Evolutionary conservation across 2,329 filamentous ascomycete species (phyloP).

Genomic region (Fusarium azukiicola): DNA sequence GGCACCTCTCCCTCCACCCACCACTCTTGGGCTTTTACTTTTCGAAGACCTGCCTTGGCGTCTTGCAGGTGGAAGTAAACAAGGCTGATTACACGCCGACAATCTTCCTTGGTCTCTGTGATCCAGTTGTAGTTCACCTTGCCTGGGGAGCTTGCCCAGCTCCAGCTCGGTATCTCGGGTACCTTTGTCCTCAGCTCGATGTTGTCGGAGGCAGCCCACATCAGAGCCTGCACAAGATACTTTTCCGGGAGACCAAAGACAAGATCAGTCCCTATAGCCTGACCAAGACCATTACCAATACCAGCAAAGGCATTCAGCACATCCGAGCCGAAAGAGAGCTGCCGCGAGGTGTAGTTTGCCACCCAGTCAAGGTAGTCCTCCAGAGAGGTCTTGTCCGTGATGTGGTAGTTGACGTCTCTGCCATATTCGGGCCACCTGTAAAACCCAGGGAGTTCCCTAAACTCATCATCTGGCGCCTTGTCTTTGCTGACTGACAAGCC

Average conservation of each 20-base stretch:
- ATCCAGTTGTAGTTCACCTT: not conserved
- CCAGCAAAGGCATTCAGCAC: slow-evolving; percentile 6
- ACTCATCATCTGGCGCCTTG: not conserved
- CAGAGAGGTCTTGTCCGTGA: not conserved
- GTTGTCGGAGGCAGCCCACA: not conserved
- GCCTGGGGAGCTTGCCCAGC: not conserved
- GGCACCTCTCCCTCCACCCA: not conserved
- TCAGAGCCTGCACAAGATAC: not conserved
- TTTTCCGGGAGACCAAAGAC: slow-evolving; percentile 10
- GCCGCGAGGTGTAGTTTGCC: slow-evolving; percentile 5
- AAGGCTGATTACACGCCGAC: not conserved
- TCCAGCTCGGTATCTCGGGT: slow-evolving; percentile 8
- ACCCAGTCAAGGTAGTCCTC: slow-evolving; percentile 6
- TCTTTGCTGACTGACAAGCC: not conserved
- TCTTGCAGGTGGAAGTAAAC: slow-evolving; percentile 4
- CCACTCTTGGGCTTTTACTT: not conserved
- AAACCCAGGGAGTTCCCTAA: slow-evolving; percentile 7
- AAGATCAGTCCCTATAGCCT: not conserved
- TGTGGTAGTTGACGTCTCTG: not conserved
- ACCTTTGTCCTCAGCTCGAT: not conserved
- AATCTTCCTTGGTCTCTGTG: not conserved
- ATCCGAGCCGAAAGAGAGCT: slow-evolving; percentile 6
- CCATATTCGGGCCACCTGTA: not conserved
- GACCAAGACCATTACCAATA: not conserved
- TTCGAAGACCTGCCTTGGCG: not conserved